Conservation (phyloP, 1,284 basidiomycete species). For the Athelia sp. region DNA sequence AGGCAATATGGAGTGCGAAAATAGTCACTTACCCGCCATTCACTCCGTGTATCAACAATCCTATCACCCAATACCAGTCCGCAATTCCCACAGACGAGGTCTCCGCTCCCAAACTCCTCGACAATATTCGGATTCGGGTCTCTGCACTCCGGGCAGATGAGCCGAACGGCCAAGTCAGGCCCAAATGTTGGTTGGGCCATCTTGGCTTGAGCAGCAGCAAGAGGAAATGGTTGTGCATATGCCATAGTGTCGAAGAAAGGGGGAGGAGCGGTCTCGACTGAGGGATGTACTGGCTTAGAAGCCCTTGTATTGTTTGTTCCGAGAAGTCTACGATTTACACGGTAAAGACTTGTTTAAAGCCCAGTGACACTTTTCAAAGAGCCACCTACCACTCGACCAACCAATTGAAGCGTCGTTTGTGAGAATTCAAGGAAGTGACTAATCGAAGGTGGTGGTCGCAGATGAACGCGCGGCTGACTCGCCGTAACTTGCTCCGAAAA, state of each 20-base stretch:
- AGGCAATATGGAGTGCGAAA: slow-evolving; percentile 16
- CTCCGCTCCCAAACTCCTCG: slow-evolving; percentile 97
- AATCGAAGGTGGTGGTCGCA: too few species aligned
- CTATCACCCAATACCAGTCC: slow-evolving; percentile 94
- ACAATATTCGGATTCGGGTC: slow-evolving; percentile 91
- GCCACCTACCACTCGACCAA: too few species aligned
- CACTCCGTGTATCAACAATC: slow-evolving; percentile 96
- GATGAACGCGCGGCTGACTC: too few species aligned
- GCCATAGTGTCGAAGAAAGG: not conserved
- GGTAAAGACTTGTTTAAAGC: too few species aligned
- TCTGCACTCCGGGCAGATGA: slow-evolving; percentile 93
- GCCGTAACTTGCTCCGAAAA: too few species aligned
- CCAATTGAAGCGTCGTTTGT: too few species aligned
- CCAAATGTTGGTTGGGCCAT: slow-evolving; percentile 56
- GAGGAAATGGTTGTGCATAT: slow-evolving; percentile 62
- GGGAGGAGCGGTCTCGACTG: not conserved
- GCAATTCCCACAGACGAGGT: slow-evolving; percentile 96
- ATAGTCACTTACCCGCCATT: slow-evolving; percentile 81
- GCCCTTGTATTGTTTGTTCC: not conserved
- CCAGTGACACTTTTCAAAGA: too few species aligned
- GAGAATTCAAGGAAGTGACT: too few species aligned
- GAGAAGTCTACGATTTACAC: too few species aligned
- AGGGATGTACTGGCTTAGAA: not conserved
- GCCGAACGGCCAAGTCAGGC: slow-evolving; percentile 82
- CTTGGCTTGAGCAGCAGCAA: slow-evolving; percentile 48